phyloP scores from a whole-genome alignment of 2,329 filamentous ascomycete genomes.

The Epicoccum nigrum region DNA sequence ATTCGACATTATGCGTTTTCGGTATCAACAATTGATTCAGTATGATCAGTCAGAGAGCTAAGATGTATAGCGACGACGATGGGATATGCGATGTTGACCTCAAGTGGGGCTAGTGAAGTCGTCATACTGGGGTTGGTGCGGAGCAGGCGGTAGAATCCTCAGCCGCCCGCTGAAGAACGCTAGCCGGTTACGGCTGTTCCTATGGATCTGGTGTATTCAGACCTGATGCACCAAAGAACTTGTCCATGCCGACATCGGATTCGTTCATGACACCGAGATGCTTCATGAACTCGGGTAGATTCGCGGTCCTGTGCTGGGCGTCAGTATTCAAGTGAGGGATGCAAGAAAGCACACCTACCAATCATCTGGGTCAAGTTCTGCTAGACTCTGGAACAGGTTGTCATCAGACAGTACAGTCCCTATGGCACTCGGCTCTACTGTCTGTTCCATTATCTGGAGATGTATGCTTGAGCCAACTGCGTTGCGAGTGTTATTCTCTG shows the following conservation, averaged over 20 bases:
- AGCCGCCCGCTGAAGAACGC: not conserved
- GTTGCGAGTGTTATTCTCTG: no score
- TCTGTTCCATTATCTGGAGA: no score
- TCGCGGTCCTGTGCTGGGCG: not conserved
- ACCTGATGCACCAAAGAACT: not conserved
- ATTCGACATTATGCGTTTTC: not conserved
- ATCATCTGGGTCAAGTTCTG: not conserved
- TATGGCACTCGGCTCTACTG: not conserved
- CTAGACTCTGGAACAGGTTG: not conserved
- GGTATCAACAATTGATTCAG: not conserved
- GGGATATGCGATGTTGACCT: not conserved
- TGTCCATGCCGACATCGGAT: not conserved
- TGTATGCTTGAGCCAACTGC: no score
- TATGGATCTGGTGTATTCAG: not conserved
- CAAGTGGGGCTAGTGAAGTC: not conserved
- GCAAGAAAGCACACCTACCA: not conserved
- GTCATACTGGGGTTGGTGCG: not conserved
- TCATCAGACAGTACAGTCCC: not conserved
- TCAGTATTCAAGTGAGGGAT: not conserved
- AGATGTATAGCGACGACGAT: no score
- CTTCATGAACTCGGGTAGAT: constrained; percentile 2
- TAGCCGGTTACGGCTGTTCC: not conserved
- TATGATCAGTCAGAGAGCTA: no score
- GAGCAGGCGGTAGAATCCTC: not conserved
- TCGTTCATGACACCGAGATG: constrained; percentile 1